Evolutionary conservation across 371 early-diverging fungal genomes (phyloP), one percentile per base, ranked within the genome.

Genomic region (Cokeromyces recurvatus): DNA sequence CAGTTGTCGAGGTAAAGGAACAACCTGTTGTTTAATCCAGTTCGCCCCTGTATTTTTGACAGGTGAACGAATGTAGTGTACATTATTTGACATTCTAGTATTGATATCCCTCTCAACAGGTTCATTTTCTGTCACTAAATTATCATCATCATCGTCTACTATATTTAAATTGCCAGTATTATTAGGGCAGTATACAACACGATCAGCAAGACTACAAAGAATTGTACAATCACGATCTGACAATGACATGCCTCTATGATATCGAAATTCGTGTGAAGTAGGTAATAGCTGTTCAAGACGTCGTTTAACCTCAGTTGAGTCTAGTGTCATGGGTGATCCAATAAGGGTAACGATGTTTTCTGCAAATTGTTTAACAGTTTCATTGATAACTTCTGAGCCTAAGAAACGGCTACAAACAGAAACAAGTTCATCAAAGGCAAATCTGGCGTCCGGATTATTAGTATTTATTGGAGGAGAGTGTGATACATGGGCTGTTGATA

Each of bases 201-300:
- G 32, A 29, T 48, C 58, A n/a, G 58, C 58, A 2, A 52, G 17
- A 29, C 41, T 45, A 40, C 55, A 55, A 14, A 55, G 23, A 1
- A 16, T 32, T 7, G 23, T 34, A 35, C 49, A 55, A 11, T 55
- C 55, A 17, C 35, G 11, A 16, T 44, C 40, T 4, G 55, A 35
- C 11, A 55, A 20, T 14, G 34, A n/a, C 44, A 48, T 49, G 9
- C 55, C 55, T 32, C 55, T 24, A n/a, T 34, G 43, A 10, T 44
- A 25, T 25, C 25, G 43, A 12, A 24, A 49, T 12, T 19, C 29
- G 16, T 43, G 39, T 11, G 14, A 27, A 1, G 20, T 22, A 9
- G 58, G 58, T 2, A 57, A 22, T 1, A 57, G n/a, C 21, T 58
- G 59, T 32, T 58, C 49, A 3, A 53, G 36, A 15, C 59, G 45